These are phyloP conservation scores for Exophiala aquamarina DNA, from an alignment of 2,329 filamentous ascomycete genomes.

Conservation along the genomic window DNA sequence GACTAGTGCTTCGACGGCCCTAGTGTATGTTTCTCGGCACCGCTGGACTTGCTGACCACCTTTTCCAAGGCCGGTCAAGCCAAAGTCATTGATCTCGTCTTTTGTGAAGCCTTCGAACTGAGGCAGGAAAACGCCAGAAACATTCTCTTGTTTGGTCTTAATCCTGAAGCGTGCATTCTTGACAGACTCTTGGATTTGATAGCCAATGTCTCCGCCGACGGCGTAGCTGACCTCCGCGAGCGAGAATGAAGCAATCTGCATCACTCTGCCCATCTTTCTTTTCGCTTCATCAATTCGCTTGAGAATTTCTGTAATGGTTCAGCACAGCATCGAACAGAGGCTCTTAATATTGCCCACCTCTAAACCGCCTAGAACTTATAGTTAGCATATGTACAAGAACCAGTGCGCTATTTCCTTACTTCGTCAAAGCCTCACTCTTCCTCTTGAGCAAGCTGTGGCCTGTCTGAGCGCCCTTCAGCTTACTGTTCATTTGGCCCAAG, in stretches of 20 bases:
- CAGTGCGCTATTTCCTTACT: conserved; percentile 58
- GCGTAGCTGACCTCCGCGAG: conserved; percentile 97
- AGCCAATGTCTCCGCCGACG: conserved; percentile 90
- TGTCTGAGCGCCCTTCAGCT: conserved; percentile 89
- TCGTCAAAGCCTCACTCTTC: conserved; percentile 97
- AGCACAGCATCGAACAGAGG: conserved; percentile 17
- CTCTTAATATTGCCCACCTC: conserved; percentile 65
- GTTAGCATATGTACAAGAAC: conserved; percentile 17
- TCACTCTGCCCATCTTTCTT: conserved; percentile 97
- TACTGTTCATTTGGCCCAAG: conserved; percentile 94
- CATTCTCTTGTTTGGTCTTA: conserved; percentile 95
- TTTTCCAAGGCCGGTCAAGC: conserved; percentile 90
- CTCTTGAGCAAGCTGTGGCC: conserved; percentile 94
- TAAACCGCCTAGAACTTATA: conserved; percentile 66
- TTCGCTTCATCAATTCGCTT: conserved; percentile 97
- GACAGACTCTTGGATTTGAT: conserved; percentile 95
- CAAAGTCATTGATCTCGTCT: conserved; percentile 89
- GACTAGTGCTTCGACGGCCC: conserved; percentile 88
- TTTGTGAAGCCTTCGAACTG: conserved; percentile 83
- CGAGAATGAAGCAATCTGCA: conserved; percentile 98
- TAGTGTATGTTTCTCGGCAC: conserved; percentile 91
- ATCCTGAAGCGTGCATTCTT: conserved; percentile 91
- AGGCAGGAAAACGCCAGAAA: conserved; percentile 91
- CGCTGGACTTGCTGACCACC: conserved; percentile 95
- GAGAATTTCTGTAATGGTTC: conserved; percentile 72